A percentile compares a stretch with the other conserved stretches of the same genome.
Conservation (phyloP, 129 eudicot genomes). For the Helichrysum umbraculigerum region DNA sequence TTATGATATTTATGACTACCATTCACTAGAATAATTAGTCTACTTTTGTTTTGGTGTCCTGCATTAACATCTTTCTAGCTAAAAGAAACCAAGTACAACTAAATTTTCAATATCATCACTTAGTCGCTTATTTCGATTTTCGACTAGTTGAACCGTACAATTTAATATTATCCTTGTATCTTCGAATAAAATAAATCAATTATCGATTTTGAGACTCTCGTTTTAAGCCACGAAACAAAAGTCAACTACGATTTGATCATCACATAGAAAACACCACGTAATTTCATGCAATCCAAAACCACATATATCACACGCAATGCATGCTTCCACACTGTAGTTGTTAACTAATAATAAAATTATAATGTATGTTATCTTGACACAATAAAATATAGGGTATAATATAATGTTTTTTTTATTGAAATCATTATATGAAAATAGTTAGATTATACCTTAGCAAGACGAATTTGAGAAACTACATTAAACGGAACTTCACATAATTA, state of each 20-base stretch:
- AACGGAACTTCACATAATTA: too few species aligned
- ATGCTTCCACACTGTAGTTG: constrained; percentile 28
- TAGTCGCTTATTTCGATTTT: background rate
- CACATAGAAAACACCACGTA: background rate
- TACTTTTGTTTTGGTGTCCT: too few species aligned
- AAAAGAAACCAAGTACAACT: too few species aligned
- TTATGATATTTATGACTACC: too few species aligned
- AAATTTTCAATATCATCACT: background rate
- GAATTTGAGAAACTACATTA: too few species aligned
- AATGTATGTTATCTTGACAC: background rate
- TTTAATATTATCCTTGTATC: background rate
- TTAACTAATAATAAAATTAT: background rate
- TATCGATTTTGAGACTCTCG: constrained; percentile 17
- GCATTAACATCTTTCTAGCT: too few species aligned
- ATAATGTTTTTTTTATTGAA: too few species aligned
- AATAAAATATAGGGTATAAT: background rate
- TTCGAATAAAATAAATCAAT: constrained; percentile 17
- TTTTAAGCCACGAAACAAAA: constrained; percentile 26
- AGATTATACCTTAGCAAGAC: too few species aligned
- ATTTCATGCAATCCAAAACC: constrained; percentile 26
- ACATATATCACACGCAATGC: constrained; percentile 26
- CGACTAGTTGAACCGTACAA: background rate
- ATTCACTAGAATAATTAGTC: too few species aligned
- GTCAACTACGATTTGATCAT: constrained; percentile 32
- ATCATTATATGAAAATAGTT: too few species aligned